Base-by-base conservation (phyloP, 352 stramenopile genomes). In the Pythium guiyangense region DNA sequence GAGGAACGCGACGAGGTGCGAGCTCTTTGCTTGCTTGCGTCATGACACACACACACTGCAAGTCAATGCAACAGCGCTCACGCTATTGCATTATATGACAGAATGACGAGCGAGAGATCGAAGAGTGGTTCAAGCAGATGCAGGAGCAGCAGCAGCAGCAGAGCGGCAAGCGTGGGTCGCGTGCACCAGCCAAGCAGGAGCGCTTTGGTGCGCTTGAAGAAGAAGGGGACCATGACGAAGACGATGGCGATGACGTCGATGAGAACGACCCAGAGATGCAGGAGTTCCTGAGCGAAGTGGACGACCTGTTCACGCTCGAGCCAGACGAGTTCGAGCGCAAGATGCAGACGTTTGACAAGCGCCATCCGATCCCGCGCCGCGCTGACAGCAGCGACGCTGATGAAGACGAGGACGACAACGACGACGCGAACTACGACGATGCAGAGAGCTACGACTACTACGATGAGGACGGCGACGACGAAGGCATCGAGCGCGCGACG, bases 221-320 rank as follows among this genome's bases (percentile, higher is more conserved):
- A n/a, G 51, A 62, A 4, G 52, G 52, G 15, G 35, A 49, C 22
- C 50, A 64, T 4, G 44, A 64, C 39, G 63, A 66, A 9, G 59
- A 66, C 14, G 56, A 62, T 12, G 59, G 62, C 9, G 65, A 67
- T 12, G 59, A 64, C 2, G 64, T 68, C 15, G 65, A 71, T 1
- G 62, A 70, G 4, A 39, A 68, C 1, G 78, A 92, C 43, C 59
- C 81, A 31, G 79, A 90, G 62, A 82, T 68, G 0, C 58, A 88
- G 37, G 69, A 84, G 61, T 89, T 93, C 49, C 51, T 92, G 37
- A 73, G 84, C 37, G 79, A 84, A 52, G 79, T 86, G 2, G 80
- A 92, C 44, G 73, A 90, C 29, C 62, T 92, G 11, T 88, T 92
- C 40, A 52, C 58, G 22, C 56, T 92, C 18, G 79, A 64, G 10